phyloP scores from a whole-genome alignment of 169 alveolate genomes.

The Cystoisospora suis region DNA sequence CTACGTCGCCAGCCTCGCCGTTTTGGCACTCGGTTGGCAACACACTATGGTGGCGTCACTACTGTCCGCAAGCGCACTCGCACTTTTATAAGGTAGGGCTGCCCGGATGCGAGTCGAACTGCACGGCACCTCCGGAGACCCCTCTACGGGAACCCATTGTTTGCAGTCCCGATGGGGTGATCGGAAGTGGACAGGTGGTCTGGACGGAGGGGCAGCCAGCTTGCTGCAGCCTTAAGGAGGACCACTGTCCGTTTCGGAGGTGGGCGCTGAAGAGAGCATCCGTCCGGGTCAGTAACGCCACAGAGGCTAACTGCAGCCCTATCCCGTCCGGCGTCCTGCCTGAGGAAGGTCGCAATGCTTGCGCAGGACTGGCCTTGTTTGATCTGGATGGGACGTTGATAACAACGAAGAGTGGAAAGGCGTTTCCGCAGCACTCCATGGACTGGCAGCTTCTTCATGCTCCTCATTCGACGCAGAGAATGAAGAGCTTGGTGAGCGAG shows the following conservation, averaged over 20 bases:
- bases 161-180: too few species aligned
- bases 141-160: too few species aligned
- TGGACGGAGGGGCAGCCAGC: too few species aligned
- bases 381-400: conserved; percentile 68
- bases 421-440: conserved; percentile 35
- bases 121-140: too few species aligned
- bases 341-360: not conserved
- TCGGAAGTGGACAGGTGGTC: too few species aligned
- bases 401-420: conserved; percentile 66
- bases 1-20: not conserved
- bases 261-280: too few species aligned
- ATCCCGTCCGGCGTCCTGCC: too few species aligned
- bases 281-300: too few species aligned
- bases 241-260: too few species aligned
- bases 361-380: conserved; percentile 59
- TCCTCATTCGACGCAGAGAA: not conserved
- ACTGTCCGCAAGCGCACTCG: not conserved
- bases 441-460: conserved; percentile 61
- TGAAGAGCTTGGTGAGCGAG: not conserved
- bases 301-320: too few species aligned
- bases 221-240: too few species aligned
- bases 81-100: not conserved
- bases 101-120: too few species aligned
- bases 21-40: not conserved
- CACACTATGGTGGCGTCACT: conserved; percentile 32